Evolutionary conservation across 73 alveolate species (phyloP), one percentile per base, ranked within the genome.

Genomic region (Loxodes magnus): DNA sequence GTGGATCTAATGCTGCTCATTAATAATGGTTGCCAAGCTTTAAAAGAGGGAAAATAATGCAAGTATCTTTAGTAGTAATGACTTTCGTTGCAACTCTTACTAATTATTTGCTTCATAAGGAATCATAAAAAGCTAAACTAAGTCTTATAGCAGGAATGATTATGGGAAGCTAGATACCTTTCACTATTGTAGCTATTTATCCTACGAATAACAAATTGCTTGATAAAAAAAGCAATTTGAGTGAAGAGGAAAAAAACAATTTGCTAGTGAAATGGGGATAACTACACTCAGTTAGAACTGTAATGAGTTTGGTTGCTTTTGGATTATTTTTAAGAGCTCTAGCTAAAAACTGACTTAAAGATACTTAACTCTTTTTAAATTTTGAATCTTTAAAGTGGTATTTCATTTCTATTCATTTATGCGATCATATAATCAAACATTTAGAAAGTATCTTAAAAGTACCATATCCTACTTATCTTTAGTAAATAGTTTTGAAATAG

Each of bases 251-350:
- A 5, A 54, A 54, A 35, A 4, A 20, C 25, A 3, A 0, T 2
- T 25, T 54, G 41, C 21, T 54, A 0, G 41, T 5, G 5, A 19
- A 19, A 54, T 54, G 67, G 67, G 67, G 67, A 2, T 4, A 54
- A 30, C 24, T 54, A 10, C 67, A 54, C 25, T 41, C 56, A 12
- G 67, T 54, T 3, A 54, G 67, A 54, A 54, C 67, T 5, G 37
- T 36, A 1, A 55, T 44, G 1, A 33, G 56, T n/a, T 17, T 54
- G 26, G 59, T 25, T 36, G 48, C 67, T 22, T 35, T 54, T 35
- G 67, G 67, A 35, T 2, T 54, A 17, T 35, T 54, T n/a, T n/a
- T n/a, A n/a, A n/a, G n/a, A n/a, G n/a, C n/a, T n/a, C n/a, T n/a
- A n/a, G n/a, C n/a, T n/a, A n/a, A n/a, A n/a, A n/a, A n/a, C n/a